phyloP scores from a whole-genome alignment of 2,329 filamentous ascomycete species.

The Pseudogymnoascus sp. region DNA sequence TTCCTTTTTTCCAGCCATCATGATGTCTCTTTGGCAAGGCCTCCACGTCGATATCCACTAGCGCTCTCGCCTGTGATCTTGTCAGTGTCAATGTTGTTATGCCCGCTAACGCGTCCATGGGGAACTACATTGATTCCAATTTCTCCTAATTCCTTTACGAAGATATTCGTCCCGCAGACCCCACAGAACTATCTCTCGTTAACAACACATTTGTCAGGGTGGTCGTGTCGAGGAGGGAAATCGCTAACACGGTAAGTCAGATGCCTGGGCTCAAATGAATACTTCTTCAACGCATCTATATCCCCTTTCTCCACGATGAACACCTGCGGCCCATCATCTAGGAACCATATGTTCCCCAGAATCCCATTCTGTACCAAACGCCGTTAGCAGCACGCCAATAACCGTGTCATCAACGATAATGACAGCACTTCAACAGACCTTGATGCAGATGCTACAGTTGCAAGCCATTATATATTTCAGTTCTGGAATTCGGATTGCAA shows the following conservation, averaged over 20 bases:
- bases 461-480: conserved; percentile 48
- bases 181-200: background rate
- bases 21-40: background rate
- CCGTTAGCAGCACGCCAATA: background rate
- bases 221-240: background rate
- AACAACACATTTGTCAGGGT: background rate
- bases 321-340: background rate
- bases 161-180: background rate
- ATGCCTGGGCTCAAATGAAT: background rate
- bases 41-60: conserved; percentile 8
- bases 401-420: background rate
- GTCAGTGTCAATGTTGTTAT: background rate
- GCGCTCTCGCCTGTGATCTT: conserved; percentile 5
- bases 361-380: background rate
- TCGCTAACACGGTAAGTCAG: background rate
- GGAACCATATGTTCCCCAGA: background rate
- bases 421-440: conserved; percentile 36
- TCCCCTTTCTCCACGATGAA: background rate
- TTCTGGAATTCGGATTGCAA: conserved; percentile 44
- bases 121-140: background rate
- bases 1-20: background rate
- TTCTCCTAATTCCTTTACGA: background rate
- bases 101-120: background rate
- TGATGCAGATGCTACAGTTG: conserved; percentile 59
- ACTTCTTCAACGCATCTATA: background rate